A percentile compares a stretch with the other conserved stretches of the same genome.
Conservation (phyloP, 2,329 filamentous ascomycete species). For the Monosporascus sp. region DNA sequence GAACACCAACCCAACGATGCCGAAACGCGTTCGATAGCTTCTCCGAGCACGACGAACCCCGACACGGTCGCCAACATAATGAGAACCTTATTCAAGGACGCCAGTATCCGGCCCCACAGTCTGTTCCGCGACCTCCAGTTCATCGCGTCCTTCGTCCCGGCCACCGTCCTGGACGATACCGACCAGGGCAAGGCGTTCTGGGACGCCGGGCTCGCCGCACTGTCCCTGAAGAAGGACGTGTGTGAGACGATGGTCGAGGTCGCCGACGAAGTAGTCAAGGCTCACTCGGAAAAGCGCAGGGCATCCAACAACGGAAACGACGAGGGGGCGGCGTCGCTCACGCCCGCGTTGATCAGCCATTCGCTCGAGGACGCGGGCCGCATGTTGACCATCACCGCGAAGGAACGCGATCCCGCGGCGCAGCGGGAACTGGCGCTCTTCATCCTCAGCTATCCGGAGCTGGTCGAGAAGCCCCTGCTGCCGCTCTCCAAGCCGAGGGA, state of each 20-base stretch:
- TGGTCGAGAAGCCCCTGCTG: conserved; percentile 73
- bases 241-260: conserved; percentile 79
- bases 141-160: conserved; percentile 61
- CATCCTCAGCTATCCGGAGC: conserved; percentile 86
- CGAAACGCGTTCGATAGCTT: conserved; percentile 46
- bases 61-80: conserved; percentile 64
- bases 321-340: conserved; percentile 34
- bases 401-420: conserved; percentile 82
- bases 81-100: conserved; percentile 61
- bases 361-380: conserved; percentile 75
- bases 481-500: conserved; percentile 81
- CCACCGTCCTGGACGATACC: conserved; percentile 55
- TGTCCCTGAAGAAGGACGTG: conserved; percentile 84
- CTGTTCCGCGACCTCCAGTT: conserved; percentile 79
- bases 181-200: conserved; percentile 77
- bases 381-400: conserved; percentile 91
- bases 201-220: conserved; percentile 80
- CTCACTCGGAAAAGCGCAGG: conserved; percentile 59
- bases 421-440: conserved; percentile 91
- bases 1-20: conserved; percentile 35
- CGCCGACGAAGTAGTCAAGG: conserved; percentile 64
- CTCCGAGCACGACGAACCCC: conserved; percentile 48
- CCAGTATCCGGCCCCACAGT: conserved; percentile 69
- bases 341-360: conserved; percentile 49
- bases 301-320: conserved; percentile 32